Conservation (phyloP, 2,329 filamentous ascomycete genomes). For the Xylaria multiplex region DNA sequence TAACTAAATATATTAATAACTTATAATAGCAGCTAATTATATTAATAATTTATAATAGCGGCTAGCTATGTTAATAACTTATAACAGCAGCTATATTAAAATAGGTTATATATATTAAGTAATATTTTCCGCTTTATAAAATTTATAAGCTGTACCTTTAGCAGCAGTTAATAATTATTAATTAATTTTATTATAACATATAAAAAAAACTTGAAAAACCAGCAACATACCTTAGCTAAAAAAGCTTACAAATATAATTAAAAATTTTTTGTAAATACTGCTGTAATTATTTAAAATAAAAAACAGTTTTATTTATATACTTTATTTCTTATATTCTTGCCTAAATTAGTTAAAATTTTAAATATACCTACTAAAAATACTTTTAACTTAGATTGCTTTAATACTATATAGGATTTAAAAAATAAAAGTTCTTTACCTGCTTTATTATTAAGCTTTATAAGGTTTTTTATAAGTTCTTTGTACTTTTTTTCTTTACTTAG, state of each 20-base stretch:
- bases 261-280: not conserved
- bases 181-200: constrained; percentile 4
- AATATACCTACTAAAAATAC: constrained; percentile 7
- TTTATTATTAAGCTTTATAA: not conserved
- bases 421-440: constrained; percentile 4
- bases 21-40: too few species aligned
- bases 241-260: constrained; percentile 11
- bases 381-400: not conserved
- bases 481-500: too few species aligned
- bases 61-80: too few species aligned
- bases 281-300: constrained; percentile 2
- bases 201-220: constrained; percentile 10
- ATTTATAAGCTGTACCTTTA: too few species aligned
- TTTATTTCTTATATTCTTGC: constrained; percentile 15
- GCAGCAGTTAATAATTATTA: too few species aligned
- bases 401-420: constrained; percentile 13
- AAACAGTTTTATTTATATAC: constrained; percentile 15
- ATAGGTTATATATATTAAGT: too few species aligned
- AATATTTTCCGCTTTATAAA: too few species aligned
- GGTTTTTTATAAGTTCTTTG: not conserved
- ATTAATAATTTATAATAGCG: too few species aligned
- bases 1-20: too few species aligned
- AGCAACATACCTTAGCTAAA: constrained; percentile 1
- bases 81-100: not conserved
- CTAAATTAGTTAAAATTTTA: constrained; percentile 2